A percentile compares a stretch with the other conserved stretches of the same genome.
These are phyloP conservation scores for Colletotrichum theobromicola DNA, from an alignment of 2,329 filamentous ascomycete species.

Conservation along the genomic window DNA sequence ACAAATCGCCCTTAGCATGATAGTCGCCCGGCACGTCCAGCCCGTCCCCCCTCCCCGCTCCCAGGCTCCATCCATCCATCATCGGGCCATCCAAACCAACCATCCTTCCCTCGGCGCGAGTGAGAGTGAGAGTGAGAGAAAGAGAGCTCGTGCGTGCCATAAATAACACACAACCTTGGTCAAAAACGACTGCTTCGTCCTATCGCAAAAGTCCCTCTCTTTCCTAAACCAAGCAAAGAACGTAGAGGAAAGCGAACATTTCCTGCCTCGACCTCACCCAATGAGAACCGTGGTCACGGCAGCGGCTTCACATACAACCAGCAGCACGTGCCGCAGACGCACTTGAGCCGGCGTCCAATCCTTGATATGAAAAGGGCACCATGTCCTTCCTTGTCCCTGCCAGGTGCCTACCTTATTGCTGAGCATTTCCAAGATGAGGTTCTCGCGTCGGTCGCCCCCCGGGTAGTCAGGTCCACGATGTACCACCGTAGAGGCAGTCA, in stretches of 20 bases:
- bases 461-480: background rate
- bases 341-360: background rate
- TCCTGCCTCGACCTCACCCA: background rate
- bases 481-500: background rate
- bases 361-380: background rate
- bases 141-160: background rate
- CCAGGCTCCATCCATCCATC: background rate
- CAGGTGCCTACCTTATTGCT: background rate
- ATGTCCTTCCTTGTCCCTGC: background rate
- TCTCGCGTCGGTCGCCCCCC: background rate
- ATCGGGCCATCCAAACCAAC: background rate
- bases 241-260: background rate
- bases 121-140: too few species aligned
- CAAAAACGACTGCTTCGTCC: background rate
- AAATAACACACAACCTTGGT: background rate
- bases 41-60: background rate
- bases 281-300: background rate
- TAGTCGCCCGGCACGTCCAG: conserved; percentile 9
- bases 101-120: background rate
- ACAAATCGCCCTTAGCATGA: background rate
- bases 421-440: background rate
- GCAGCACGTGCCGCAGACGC: conserved; percentile 7
- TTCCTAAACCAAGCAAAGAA: background rate
- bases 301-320: background rate
- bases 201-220: background rate